Percentiles rank a stretch among this genome's conserved stretches.
phyloP scores from a whole-genome alignment of 352 stramenopile species.

The Globisporangium emineosum region DNA sequence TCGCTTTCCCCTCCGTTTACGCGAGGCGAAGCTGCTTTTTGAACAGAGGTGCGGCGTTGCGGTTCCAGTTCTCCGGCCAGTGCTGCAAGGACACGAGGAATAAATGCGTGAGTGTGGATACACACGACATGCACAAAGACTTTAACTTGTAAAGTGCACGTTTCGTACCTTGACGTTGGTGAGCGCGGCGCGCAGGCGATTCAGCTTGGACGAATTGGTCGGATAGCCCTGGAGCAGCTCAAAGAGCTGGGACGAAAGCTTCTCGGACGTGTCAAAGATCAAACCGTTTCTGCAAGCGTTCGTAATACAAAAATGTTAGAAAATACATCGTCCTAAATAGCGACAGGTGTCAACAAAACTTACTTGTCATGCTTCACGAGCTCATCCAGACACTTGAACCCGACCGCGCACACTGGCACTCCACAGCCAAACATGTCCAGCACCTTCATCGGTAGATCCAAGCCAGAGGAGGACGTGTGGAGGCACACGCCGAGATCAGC shows the following conservation, averaged over 20 bases:
- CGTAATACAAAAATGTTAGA: background rate
- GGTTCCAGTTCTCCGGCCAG: constrained; percentile 76
- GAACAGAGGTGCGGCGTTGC: constrained; percentile 61
- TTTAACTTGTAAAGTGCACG: background rate
- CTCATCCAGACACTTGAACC: constrained; percentile 95
- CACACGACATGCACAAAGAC: background rate
- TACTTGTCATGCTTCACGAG: constrained; percentile 95
- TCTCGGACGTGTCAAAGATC: constrained; percentile 57
- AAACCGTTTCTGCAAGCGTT: constrained; percentile 56
- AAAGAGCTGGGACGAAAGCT: constrained; percentile 61
- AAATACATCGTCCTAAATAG: background rate
- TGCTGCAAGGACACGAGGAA: constrained; percentile 30
- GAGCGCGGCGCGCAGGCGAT: constrained; percentile 46
- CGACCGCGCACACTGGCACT: constrained; percentile 95
- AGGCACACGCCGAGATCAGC: constrained; percentile 97
- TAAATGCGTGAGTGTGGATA: background rate
- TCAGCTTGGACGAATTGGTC: constrained; percentile 34
- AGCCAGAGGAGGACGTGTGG: constrained; percentile 97
- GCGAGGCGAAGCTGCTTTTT: constrained; percentile 39
- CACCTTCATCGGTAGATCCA: constrained; percentile 99
- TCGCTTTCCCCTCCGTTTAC: constrained; percentile 7
- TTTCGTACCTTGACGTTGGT: constrained; percentile 51
- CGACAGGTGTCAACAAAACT: constrained; percentile 21
- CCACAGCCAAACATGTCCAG: constrained; percentile 99
- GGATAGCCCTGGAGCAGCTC: constrained; percentile 61